A percentile compares a stretch with the other conserved stretches of the same genome.
These are phyloP conservation scores for Lathyrus aphaca DNA, from an alignment of 306 rosid genomes.

Conservation along the genomic window DNA sequence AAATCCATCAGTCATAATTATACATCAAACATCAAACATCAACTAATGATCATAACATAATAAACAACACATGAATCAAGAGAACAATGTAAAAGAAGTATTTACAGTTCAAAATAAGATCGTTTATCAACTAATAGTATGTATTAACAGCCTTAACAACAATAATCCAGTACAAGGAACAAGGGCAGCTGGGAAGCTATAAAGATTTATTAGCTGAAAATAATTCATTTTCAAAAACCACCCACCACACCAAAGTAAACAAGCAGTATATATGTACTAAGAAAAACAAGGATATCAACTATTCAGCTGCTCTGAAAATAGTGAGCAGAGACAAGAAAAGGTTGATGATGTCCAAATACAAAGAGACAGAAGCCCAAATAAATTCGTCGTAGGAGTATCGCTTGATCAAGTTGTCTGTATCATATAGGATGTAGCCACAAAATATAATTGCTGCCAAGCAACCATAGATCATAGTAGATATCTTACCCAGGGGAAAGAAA, in stretches of 20 bases:
- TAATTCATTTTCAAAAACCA: conserved; percentile 15
- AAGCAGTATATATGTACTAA: conserved; percentile 6
- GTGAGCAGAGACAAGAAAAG: conserved; percentile 81
- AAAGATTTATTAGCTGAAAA: conserved; percentile 15
- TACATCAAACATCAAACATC: too few species aligned
- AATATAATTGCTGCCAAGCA: conserved; percentile 80
- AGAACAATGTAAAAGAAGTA: background rate
- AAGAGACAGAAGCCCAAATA: conserved; percentile 91
- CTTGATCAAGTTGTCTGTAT: conserved; percentile 91
- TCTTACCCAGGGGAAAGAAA: conserved; percentile 73
- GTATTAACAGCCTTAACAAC: conserved; percentile 22
- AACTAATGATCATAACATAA: background rate
- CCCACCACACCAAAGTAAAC: background rate
- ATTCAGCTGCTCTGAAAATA: conserved; percentile 77
- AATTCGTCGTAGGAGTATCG: conserved; percentile 86
- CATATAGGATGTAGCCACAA: conserved; percentile 86
- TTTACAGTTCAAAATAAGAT: conserved; percentile 27
- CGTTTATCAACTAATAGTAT: background rate
- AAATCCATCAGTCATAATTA: too few species aligned
- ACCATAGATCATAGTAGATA: conserved; percentile 86
- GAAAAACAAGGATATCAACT: conserved; percentile 35
- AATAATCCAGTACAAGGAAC: conserved; percentile 14
- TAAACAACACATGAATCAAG: background rate
- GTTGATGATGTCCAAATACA: conserved; percentile 88
- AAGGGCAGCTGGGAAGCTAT: background rate